Evolutionary conservation across 257 asterid genomes (phyloP).

Genomic region (Ophiorrhiza pumila): DNA sequence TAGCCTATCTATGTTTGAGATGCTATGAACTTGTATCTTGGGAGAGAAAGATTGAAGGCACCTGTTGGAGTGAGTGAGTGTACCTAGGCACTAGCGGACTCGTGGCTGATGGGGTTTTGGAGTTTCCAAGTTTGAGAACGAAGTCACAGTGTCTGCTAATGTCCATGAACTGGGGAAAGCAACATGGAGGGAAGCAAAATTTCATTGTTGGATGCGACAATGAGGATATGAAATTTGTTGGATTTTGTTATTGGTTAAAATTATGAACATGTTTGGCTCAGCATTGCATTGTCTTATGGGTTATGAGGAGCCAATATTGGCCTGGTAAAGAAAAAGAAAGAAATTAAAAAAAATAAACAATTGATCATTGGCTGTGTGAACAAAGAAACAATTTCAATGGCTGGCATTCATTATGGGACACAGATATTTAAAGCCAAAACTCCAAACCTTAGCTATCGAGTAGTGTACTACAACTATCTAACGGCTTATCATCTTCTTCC

Average conservation of each 20-base stretch:
- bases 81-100: not conserved
- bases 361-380: not conserved
- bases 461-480: too few relatives aligned
- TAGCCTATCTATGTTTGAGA: not conserved
- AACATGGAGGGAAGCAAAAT: not conserved
- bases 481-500: not conserved
- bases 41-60: not conserved
- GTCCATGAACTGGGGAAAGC: not conserved
- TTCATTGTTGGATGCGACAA: not conserved
- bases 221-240: not conserved
- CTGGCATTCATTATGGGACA: slow-evolving; percentile 9
- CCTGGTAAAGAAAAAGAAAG: too few relatives aligned
- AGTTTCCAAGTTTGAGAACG: not conserved
- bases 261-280: too few relatives aligned
- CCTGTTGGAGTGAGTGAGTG: not conserved
- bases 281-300: too few relatives aligned
- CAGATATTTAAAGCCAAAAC: slow-evolving; percentile 13
- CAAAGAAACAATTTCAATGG: slow-evolving; percentile 11
- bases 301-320: not conserved
- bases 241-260: not conserved
- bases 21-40: not conserved
- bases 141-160: not conserved
- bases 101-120: not conserved
- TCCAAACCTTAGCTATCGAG: not conserved
- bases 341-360: not conserved